Evolutionary conservation across 371 early-diverging fungal species (phyloP), one percentile per base, ranked within the genome.

Genomic region (Haplosporangium sp.): DNA sequence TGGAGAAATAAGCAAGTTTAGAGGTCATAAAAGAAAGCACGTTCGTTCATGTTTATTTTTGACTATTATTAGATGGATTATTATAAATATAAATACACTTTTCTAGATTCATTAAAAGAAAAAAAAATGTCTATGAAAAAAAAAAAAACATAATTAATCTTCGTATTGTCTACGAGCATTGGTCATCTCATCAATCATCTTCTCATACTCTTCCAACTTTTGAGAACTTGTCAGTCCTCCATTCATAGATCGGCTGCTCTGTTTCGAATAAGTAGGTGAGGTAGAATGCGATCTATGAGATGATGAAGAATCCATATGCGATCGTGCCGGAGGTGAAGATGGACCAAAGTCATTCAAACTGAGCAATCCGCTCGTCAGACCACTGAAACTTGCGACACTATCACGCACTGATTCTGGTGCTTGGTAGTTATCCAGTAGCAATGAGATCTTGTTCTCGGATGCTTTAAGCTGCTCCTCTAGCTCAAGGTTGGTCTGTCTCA

Each of bases 361-460:
- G 27, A 27, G 19, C 19, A 57, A 57, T 13, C 35, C 47, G 3
- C 61, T 39, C 3, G 62, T 66, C 50, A 73, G 34, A 3, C 67
- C 74, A 44, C 66, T 75, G 63, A 82, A n/a, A 55, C 72, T 66
- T 2, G 67, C 63, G n/a, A 75, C 66, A 19, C 82, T 82, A 38
- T 71, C 69, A 17, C 82, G 65, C 13, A 82, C 82, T 13, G 74
- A 71, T 11, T 74, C 79, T 13, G 74, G 56, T 4, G 64, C 57
- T 11, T 82, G 82, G 19, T 68, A 75, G 27, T 85, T 83, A 63
- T 85, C 85, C 20, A 85, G 56, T 48, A 85, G 48, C 34, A 85
- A 50, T 4, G 82, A 70, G 42, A 85, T 83, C 67, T 83, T 84
- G 72, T 83, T 84, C 62, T 84, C 84, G 1, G 83, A 75, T 13